These are phyloP conservation scores for Verticillium albo-atrum DNA, from an alignment of 2,329 filamentous ascomycete species.

Conservation along the genomic window DNA sequence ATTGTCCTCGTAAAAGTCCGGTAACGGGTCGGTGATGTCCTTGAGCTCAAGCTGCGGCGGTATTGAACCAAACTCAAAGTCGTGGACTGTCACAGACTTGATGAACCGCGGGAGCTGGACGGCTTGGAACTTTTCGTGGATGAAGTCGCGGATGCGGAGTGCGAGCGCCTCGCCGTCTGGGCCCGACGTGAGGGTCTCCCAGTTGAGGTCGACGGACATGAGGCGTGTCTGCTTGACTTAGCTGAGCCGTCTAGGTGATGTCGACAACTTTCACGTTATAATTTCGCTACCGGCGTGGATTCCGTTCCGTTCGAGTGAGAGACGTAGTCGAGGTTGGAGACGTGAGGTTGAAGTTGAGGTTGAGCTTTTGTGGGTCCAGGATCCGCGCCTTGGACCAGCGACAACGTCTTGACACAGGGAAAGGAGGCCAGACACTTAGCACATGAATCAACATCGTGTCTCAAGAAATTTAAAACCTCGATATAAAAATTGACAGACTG, in stretches of 20 bases:
- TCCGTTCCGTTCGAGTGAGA: not conserved
- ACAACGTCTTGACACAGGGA: not conserved
- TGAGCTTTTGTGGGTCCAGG: not conserved
- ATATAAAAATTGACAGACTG: no score
- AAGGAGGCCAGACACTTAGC: not conserved
- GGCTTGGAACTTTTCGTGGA: constrained; percentile 93
- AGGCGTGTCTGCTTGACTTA: not conserved
- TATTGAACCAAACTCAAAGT: constrained; percentile 85
- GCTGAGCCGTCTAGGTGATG: no score
- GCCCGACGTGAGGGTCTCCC: constrained; percentile 86
- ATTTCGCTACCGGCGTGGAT: no score
- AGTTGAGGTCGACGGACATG: constrained; percentile 98
- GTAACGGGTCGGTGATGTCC: constrained; percentile 91
- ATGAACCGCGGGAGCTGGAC: constrained; percentile 92
- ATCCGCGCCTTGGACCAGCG: not conserved
- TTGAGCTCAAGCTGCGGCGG: constrained; percentile 87
- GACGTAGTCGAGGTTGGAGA: not conserved
- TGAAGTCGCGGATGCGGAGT: constrained; percentile 83
- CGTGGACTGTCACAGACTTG: constrained; percentile 89
- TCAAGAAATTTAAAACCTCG: no score
- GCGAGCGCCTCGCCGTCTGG: constrained; percentile 82
- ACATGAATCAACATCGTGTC: not conserved
- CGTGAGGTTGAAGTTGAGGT: not conserved
- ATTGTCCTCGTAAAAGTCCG: constrained; percentile 92
- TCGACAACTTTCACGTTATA: no score